phyloP scores from a whole-genome alignment of 2,329 filamentous ascomycete species.

The Cryphonectria nitschkei region DNA sequence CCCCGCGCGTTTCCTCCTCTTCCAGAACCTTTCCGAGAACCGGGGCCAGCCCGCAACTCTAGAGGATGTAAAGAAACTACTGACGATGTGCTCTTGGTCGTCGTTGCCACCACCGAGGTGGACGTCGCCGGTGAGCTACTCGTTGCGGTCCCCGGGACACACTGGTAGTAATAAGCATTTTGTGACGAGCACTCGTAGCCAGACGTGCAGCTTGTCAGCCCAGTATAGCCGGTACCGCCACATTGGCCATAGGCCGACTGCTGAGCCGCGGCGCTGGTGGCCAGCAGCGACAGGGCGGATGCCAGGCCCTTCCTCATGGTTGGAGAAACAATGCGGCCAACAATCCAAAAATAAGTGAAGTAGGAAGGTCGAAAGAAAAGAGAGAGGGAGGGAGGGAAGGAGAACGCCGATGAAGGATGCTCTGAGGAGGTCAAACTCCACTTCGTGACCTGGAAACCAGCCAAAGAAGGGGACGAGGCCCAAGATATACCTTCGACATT shows the following conservation, averaged over 20 bases:
- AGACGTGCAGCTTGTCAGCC: slow-evolving; percentile 31
- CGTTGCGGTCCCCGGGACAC: slow-evolving; percentile 27
- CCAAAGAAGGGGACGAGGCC: background rate
- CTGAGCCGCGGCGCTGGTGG: slow-evolving; percentile 20
- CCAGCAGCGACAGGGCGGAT: slow-evolving; percentile 22
- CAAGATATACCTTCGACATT: background rate
- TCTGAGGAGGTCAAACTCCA: background rate
- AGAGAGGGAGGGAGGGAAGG: background rate
- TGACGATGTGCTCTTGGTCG: slow-evolving; percentile 21
- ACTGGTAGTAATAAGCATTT: slow-evolving; percentile 36
- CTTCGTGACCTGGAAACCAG: background rate
- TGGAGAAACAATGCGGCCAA: background rate
- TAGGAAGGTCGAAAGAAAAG: background rate
- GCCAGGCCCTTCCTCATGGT: slow-evolving; percentile 22
- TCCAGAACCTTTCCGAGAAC: slow-evolving; percentile 5
- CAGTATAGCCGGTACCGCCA: slow-evolving; percentile 31
- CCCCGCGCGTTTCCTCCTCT: background rate
- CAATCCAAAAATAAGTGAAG: background rate
- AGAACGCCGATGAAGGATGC: background rate
- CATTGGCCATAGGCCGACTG: slow-evolving; percentile 33
- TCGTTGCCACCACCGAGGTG: slow-evolving; percentile 19
- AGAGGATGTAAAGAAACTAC: slow-evolving; percentile 22
- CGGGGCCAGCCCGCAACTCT: slow-evolving; percentile 22
- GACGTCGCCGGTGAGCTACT: slow-evolving; percentile 17
- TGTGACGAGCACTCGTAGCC: slow-evolving; percentile 30